Evolutionary conservation across 495 filamentous ascomycete species (phyloP), one percentile per base, ranked within the genome.

Genomic region (Lasiosphaeriaceae sp.): DNA sequence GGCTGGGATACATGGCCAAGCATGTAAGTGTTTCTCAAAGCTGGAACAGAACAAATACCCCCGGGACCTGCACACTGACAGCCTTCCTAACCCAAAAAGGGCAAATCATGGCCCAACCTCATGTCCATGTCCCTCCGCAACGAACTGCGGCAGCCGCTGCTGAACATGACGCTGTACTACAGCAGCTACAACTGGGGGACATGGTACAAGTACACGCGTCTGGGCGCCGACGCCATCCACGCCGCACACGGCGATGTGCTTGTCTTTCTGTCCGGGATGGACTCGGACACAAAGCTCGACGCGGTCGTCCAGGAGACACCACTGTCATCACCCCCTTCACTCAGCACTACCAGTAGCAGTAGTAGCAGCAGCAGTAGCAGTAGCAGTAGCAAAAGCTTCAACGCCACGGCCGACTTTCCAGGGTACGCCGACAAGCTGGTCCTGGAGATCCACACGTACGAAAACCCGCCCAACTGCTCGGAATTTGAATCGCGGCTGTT

Each of bases 401-500:
- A 43, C 39, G 39, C 39, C 7, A 17, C 39, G 14, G 14, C 9
- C 1, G 78, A 79, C 52, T 85, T 86, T 64, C 44, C 62, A 0
- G 72, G 69, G 21, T 69, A 69, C 55, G 65, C 63, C 11, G 56
- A 81, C 63, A 85, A 86, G 64, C 66, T 85, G 2, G 83, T 85
- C 2, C 72, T 86, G 9, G 83, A 86, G 59, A 63, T 86, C 31
- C 84, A 86, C 71, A 81, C 82, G 60, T 86, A 86, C 70, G 75
- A 81, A 52, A 60, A 39, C 43, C 73, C 77, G 11, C 71, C 54
- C 1, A 79, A 69, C 68, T 85, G 83, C 63, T 63, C 61, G 41
- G 66, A 56, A 35, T 71, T 83, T 54, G 65, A 76, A 57, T 68
- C 65, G 26, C 74, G 70, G 8, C 66, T 86, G 19, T 73, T 71